Evolutionary conservation across 225 moss, liverwort and hornwort genomes (phyloP).

Genomic region (Thuidium tamariscinum): DNA sequence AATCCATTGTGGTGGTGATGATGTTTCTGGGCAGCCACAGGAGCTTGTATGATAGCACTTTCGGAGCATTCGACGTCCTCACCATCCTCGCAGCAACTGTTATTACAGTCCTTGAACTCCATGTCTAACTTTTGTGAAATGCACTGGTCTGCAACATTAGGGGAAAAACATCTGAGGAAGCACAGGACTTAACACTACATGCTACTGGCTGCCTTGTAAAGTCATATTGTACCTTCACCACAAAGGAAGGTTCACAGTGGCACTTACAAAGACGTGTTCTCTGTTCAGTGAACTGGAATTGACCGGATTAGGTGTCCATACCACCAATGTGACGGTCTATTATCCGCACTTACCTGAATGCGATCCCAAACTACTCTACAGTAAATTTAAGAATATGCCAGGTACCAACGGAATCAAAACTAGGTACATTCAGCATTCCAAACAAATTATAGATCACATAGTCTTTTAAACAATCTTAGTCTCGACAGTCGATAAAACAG

Average conservation of each 20-base stretch:
- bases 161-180: neutral
- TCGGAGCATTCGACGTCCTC: constrained; percentile 13
- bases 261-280: neutral
- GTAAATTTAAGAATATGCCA: neutral
- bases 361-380: neutral
- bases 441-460: neutral
- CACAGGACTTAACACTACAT: neutral
- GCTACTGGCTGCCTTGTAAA: neutral
- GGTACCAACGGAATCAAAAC: neutral
- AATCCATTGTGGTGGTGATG: constrained; percentile 14
- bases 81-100: constrained; percentile 5
- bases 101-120: neutral
- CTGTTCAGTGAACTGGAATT: neutral
- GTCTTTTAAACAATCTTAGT: neutral
- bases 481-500: neutral
- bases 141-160: constrained; percentile 16
- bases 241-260: neutral
- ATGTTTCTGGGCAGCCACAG: constrained; percentile 6
- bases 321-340: neutral
- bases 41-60: neutral
- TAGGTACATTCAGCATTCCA: neutral
- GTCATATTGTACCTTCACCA: neutral
- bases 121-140: constrained; percentile 4
- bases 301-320: neutral
- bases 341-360: neutral